Conservation (phyloP, 2,329 filamentous ascomycete genomes). For the Epichloe amarillans region DNA sequence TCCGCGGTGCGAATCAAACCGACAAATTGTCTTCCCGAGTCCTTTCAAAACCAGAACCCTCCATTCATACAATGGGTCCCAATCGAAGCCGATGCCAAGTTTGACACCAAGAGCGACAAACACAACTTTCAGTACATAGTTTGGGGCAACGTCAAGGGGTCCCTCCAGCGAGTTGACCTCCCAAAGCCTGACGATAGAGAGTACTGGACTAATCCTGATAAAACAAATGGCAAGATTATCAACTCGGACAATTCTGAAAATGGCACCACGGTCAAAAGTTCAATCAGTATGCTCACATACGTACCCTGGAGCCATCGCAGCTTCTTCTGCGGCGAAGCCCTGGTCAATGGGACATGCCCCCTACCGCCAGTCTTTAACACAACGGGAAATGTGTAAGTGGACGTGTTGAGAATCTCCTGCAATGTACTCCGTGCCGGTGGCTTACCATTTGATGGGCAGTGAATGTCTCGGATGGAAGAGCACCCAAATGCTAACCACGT, state of each 20-base stretch:
- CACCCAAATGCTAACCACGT: constrained; percentile 6
- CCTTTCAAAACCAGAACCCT: constrained; percentile 42
- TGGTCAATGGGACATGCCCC: constrained; percentile 55
- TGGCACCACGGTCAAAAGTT: constrained; percentile 60
- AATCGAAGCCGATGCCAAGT: constrained; percentile 57
- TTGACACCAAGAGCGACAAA: constrained; percentile 45
- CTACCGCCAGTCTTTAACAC: constrained; percentile 56
- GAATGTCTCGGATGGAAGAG: not conserved
- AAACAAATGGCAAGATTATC: constrained; percentile 64
- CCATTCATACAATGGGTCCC: constrained; percentile 68
- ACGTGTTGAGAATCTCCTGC: not conserved
- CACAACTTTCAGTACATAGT: constrained; percentile 65
- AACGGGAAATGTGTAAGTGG: constrained; percentile 10
- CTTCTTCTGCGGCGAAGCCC: constrained; percentile 53
- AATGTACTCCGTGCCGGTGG: too few species aligned
- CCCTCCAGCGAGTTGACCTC: constrained; percentile 40
- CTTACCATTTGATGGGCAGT: too few species aligned
- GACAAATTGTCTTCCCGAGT: constrained; percentile 65
- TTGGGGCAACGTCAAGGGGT: constrained; percentile 84
- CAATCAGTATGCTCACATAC: constrained; percentile 66
- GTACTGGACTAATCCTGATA: constrained; percentile 47
- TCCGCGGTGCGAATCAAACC: constrained; percentile 60
- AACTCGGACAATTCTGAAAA: constrained; percentile 46
- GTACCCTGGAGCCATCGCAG: constrained; percentile 44
- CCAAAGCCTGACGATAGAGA: constrained; percentile 44